Conservation (phyloP, 2,329 filamentous ascomycete species). For the Chalaropsis thielavioides region DNA sequence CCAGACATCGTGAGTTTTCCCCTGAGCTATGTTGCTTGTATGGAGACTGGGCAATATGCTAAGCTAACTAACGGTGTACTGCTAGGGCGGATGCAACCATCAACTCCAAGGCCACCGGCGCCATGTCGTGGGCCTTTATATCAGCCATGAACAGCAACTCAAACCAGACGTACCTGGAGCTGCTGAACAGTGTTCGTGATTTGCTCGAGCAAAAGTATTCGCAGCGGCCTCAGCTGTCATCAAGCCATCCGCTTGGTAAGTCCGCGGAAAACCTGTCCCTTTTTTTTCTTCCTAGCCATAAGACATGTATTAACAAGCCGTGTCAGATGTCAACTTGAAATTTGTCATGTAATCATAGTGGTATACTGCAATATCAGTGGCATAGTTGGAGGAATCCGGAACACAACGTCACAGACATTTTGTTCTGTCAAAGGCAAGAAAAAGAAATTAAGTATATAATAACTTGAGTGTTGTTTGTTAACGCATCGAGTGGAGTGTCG, state of each 20-base stretch:
- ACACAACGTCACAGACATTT: neutral
- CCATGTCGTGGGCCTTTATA: constrained; percentile 98
- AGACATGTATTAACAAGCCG: neutral
- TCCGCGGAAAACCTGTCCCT: neutral
- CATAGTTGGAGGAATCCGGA: neutral
- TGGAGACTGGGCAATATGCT: neutral
- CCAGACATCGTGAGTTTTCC: constrained; percentile 58
- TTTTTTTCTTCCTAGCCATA: neutral
- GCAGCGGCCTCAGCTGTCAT: constrained; percentile 92
- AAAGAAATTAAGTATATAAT: neutral
- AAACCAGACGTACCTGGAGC: constrained; percentile 87
- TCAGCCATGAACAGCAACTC: constrained; percentile 79
- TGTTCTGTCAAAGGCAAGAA: neutral
- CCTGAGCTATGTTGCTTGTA: neutral
- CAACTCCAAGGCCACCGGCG: constrained; percentile 75
- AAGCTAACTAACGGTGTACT: neutral
- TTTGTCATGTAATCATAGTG: constrained; percentile 17
- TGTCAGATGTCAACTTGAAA: constrained; percentile 16
- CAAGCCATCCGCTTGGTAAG: constrained; percentile 88
- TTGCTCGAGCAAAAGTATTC: constrained; percentile 74
- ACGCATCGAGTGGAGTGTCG: neutral
- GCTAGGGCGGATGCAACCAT: constrained; percentile 78
- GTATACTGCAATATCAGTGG: neutral
- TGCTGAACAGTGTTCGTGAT: constrained; percentile 89
- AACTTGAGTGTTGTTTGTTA: no score